Conservation (phyloP, 345 rosid genomes). For the Eucalyptus marginata region DNA sequence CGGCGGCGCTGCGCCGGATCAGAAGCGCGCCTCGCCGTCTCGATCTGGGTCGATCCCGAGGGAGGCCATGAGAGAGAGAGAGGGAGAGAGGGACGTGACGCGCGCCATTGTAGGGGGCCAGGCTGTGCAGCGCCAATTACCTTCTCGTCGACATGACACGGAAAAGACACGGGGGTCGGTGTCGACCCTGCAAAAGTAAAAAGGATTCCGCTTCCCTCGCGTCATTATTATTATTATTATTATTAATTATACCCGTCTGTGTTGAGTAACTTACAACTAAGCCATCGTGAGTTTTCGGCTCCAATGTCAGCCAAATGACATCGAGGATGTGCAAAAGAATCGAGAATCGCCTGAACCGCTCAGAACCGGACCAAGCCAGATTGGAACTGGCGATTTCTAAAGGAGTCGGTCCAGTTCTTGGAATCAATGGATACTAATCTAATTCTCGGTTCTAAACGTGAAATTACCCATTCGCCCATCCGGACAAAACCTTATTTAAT, state of each 20-base stretch:
- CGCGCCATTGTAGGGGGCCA: neutral
- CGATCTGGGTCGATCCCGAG: neutral
- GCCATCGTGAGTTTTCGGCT: neutral
- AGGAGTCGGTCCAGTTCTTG: too few species aligned
- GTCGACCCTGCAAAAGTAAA: accelerated
- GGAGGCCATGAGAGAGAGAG: neutral
- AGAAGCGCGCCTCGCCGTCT: neutral
- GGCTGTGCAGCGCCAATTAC: neutral
- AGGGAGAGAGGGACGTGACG: neutral
- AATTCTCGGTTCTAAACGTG: too few species aligned
- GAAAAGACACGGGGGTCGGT: neutral
- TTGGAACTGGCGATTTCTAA: accelerated
- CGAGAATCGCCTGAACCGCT: accelerated
- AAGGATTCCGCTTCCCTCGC: neutral
- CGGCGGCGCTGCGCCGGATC: neutral
- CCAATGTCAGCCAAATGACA: neutral
- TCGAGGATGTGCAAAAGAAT: accelerated
- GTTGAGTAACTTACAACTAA: neutral
- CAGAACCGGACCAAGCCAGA: accelerated
- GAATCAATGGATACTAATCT: too few species aligned
- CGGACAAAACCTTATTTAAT: accelerated
- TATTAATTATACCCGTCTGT: neutral
- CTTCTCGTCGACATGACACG: neutral
- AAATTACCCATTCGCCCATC: accelerated
- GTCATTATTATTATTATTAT: neutral